Percentiles rank a stretch among this genome's conserved stretches.
phyloP scores from a whole-genome alignment of 1,139 yeast species.

The Kodamaea derodonti region DNA sequence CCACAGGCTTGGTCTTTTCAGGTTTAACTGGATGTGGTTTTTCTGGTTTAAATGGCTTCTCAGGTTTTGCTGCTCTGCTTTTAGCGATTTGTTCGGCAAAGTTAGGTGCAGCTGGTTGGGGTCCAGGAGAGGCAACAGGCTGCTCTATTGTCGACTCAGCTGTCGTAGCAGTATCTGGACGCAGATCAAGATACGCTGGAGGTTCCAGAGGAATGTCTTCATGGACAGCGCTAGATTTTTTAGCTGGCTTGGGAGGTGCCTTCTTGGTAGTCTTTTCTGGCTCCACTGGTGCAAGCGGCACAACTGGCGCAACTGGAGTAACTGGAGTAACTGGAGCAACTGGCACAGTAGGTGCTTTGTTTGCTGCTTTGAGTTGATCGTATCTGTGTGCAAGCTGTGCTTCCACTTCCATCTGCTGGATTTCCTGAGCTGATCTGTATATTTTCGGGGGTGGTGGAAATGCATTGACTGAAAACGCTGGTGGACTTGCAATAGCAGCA shows the following conservation, averaged over 20 bases:
- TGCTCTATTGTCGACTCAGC: not conserved
- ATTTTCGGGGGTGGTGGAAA: conserved; percentile 10
- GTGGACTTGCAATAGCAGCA: conserved; percentile 3
- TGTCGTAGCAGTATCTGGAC: not conserved
- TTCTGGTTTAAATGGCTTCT: conserved; percentile 11
- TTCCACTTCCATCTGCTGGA: not conserved
- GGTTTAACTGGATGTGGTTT: conserved; percentile 11
- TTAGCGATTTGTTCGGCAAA: conserved; percentile 22
- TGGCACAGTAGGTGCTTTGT: not conserved
- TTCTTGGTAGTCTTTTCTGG: conserved; percentile 13
- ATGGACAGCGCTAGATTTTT: conserved; percentile 17
- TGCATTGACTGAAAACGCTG: conserved; percentile 1
- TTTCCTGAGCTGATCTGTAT: conserved; percentile 5
- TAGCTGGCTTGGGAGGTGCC: conserved; percentile 41
- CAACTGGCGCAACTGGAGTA: not conserved
- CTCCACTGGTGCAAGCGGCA: not conserved
- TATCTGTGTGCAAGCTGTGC: conserved; percentile 1
- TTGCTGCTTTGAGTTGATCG: not conserved
- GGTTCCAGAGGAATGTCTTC: conserved; percentile 10
- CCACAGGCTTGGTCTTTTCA: conserved; percentile 5
- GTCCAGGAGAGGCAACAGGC: not conserved
- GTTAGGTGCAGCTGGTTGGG: conserved; percentile 11
- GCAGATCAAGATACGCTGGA: conserved; percentile 20
- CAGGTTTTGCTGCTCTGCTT: conserved; percentile 9
- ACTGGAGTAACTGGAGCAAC: not conserved